Evolutionary conservation across 768 basidiomycete genomes (phyloP), one percentile per base, ranked within the genome.

Genomic region (Lentinula raphanica): DNA sequence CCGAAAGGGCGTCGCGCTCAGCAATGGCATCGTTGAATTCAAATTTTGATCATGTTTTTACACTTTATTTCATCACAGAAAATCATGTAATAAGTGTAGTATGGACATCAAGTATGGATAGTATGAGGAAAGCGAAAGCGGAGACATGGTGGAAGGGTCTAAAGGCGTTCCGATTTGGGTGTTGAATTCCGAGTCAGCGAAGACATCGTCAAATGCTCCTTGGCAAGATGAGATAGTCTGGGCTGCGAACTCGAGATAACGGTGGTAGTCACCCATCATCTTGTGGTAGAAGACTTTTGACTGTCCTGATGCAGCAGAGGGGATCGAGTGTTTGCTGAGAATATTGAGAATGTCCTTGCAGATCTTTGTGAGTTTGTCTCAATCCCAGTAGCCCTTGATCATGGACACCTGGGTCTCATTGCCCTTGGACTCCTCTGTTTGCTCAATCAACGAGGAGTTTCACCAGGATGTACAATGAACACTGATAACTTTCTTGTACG

Each of bases 211-310:
- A n/a, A n/a, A n/a, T n/a, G n/a, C 76, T 97, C 93, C 81, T 98
- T 98, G 73, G 95, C 95, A 65, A 98, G 90, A 71, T 95, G 92
- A 81, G 94, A 97, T 53, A 92, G 76, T 97, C 95, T 65, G 96
- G 94, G 75, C 90, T 91, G 95, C 94, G 71, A 98, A 98, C 78
- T 98, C 95, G 67, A 96, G 90, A 79, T 97, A 98, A 68, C 94
- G 93, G 83, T 97, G 94, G 78, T 98, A 96, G 76, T 98, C 94
- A 74, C 94, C 94, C 94, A 93, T 96, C 94, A 97, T 94, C 87
- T 98, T 98, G 85, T 96, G 94, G 81, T 98, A 98, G 85, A 98
- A 98, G 58, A 98, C 95, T 80, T 97, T 96, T 59, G 90, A 93
- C 77, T 98, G 95, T 69, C 95, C 94, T 58, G 92, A 89, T 61